Conservation (phyloP, 495 filamentous ascomycete genomes). For the Aspergillus biplanus region DNA sequence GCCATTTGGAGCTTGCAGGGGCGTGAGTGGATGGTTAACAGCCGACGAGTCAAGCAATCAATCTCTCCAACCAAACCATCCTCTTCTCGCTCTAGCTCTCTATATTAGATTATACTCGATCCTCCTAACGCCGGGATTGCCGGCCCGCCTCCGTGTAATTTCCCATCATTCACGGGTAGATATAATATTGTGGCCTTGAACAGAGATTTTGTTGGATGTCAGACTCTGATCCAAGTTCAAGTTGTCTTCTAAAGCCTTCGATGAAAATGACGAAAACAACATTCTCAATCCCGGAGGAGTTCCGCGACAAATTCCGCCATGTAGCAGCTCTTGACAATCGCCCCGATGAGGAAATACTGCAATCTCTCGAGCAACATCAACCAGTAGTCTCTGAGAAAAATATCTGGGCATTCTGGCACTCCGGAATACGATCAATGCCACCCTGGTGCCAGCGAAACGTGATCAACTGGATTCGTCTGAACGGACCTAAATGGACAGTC, state of each 20-base stretch:
- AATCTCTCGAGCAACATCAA: background rate
- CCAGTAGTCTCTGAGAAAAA: constrained; percentile 29
- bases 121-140: background rate
- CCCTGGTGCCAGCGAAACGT: constrained; percentile 31
- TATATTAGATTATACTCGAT: background rate
- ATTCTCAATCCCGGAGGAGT: constrained; percentile 3
- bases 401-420: constrained; percentile 36
- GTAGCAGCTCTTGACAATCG: constrained; percentile 8
- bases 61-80: background rate
- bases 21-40: background rate
- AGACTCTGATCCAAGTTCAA: background rate
- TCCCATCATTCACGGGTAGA: background rate
- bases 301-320: background rate
- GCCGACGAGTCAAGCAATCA: background rate
- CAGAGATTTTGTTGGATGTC: background rate
- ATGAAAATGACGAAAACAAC: background rate
- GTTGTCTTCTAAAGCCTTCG: background rate
- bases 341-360: background rate
- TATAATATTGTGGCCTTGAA: background rate
- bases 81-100: background rate
- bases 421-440: constrained; percentile 26
- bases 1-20: background rate
- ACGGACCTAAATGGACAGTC: constrained; percentile 28
- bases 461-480: constrained; percentile 27
- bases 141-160: background rate